Evolutionary conservation across 148 eudicot species (phyloP).

Genomic region (Rhododendron henanense): DNA sequence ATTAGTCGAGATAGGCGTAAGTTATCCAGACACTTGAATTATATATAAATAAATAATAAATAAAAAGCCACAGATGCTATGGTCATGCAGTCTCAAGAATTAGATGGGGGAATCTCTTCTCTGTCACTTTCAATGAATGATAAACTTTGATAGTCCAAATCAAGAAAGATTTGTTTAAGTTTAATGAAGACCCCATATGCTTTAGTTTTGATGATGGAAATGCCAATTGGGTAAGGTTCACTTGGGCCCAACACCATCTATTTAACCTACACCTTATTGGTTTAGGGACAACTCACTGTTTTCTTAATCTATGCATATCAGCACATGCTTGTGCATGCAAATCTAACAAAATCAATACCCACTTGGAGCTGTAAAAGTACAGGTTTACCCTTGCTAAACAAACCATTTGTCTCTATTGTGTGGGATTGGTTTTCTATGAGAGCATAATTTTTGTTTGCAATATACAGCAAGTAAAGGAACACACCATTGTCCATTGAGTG

Average conservation of each 20-base stretch:
- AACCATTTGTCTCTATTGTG: neutral
- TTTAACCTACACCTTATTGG: neutral
- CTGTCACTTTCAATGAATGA: slow-evolving; percentile 1
- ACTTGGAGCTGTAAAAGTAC: neutral
- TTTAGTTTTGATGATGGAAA: slow-evolving; percentile 17
- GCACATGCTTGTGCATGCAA: neutral
- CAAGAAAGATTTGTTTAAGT: neutral
- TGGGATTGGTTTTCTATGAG: neutral
- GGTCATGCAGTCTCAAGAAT: slow-evolving; percentile 1
- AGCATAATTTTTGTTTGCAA: neutral
- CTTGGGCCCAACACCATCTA: slow-evolving; percentile 27
- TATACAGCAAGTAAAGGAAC: neutral
- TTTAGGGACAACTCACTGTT: slow-evolving; percentile 30
- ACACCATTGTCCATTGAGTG: neutral
- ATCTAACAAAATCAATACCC: neutral
- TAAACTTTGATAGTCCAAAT: neutral
- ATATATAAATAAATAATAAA: no score
- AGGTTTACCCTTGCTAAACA: neutral
- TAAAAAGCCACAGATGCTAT: neutral
- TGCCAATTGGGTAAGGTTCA: slow-evolving; percentile 28
- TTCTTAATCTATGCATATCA: slow-evolving; percentile 11
- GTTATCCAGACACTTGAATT: no score
- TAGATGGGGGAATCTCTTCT: slow-evolving; percentile 1
- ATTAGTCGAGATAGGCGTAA: no score
- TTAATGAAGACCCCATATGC: slow-evolving; percentile 20